Evolutionary conservation across 2,329 filamentous ascomycete genomes (phyloP), one percentile per base, ranked within the genome.

Genomic region (Zalaria sp.): DNA sequence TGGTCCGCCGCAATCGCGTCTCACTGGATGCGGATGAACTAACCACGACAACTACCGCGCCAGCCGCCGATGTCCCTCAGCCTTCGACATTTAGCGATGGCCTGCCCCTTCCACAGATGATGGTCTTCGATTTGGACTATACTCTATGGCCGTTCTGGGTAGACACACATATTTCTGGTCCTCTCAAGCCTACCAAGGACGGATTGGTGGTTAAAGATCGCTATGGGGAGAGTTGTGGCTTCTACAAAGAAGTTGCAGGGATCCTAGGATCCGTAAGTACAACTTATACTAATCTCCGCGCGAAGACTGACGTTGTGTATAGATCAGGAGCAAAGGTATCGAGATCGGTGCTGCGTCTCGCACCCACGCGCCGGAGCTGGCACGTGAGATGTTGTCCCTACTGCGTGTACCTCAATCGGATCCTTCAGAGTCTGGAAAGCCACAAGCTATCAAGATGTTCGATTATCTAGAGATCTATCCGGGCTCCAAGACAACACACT

Each of bases 101-200:
- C 35, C 73, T 78, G 0, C 83, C 86, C 0, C 73, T 94, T 1
- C 88, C 88, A 0, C 78, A 80, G 47, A 72, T 94, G 51, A 73
- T 96, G 53, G 83, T 91, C 48, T 95, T 96, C 65, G 91, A 96
- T 60, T 77, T 96, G 47, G 89, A 96, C 70, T 96, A 95, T 70
- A 96, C 91, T 0, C 72, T 96, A n/a, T 96, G 89, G 91, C 87
- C 88, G 4, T 95, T 95, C 65, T 96, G 89, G 89, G 81, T 93
- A 37, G 91, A 96, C 67, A 94, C 87, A 3, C 88, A 95, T 63
- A 82, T 91, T 52, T 76, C 77, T 25, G 73, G 78, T 5, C 88
- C 87, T 0, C 64, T 94, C 39, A 79, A 78, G 49, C 52, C 61
- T 3, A 54, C 54, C 5, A 54, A 62, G 34, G 57, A 58, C 32